Percentiles rank a stretch among this genome's conserved stretches.
These are phyloP conservation scores for Corchorus olitorius DNA, from an alignment of 345 rosid genomes.

Conservation along the genomic window DNA sequence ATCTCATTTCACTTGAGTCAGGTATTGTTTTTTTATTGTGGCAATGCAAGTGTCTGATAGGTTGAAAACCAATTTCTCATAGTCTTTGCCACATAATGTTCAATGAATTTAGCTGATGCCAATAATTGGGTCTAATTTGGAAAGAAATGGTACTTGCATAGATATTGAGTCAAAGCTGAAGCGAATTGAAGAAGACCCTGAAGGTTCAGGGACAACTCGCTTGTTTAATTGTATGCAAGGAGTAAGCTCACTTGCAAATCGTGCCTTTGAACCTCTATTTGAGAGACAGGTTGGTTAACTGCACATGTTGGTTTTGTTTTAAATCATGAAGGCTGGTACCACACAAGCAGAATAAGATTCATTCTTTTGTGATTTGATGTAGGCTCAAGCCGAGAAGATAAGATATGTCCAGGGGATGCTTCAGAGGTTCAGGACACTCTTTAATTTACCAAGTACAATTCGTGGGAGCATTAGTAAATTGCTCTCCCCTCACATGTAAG, in stretches of 20 bases:
- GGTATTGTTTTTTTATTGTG: conserved; percentile 11
- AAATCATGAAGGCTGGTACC: background rate
- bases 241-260: conserved; percentile 76
- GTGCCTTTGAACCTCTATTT: conserved; percentile 90
- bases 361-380: conserved; percentile 25
- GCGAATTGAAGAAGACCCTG: conserved; percentile 96
- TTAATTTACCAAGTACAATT: conserved; percentile 94
- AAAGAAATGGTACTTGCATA: conserved; percentile 32
- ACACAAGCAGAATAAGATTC: conserved; percentile 5
- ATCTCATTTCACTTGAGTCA: conserved; percentile 17
- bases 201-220: conserved; percentile 93
- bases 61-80: conserved; percentile 17
- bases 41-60: conserved; percentile 13
- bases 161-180: conserved; percentile 95
- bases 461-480: conserved; percentile 84
- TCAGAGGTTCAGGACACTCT: conserved; percentile 92
- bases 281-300: conserved; percentile 86
- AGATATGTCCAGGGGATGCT: conserved; percentile 99
- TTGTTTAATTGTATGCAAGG: conserved; percentile 79
- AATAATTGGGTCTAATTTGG: conserved; percentile 25
- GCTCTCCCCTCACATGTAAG: conserved; percentile 96
- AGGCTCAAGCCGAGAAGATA: conserved; percentile 99
- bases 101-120: background rate
- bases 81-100: conserved; percentile 6
- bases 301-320: conserved; percentile 6